These are phyloP conservation scores for Jatropha curcas DNA, from an alignment of 345 rosid species.

Conservation along the genomic window DNA sequence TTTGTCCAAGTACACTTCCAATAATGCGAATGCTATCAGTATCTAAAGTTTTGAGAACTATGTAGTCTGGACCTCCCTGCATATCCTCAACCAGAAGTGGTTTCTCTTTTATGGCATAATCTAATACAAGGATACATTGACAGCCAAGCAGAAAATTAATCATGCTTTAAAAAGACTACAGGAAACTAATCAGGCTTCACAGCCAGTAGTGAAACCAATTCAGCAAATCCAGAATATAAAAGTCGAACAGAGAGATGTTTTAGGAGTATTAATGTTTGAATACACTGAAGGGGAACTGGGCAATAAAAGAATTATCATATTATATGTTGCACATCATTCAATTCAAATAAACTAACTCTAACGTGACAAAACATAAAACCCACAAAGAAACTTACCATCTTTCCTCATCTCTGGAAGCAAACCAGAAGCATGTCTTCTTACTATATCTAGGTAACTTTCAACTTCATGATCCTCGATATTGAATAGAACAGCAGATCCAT, in stretches of 20 bases:
- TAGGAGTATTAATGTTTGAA: background rate
- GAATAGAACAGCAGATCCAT: slow-evolving; percentile 90
- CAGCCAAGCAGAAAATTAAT: slow-evolving; percentile 22
- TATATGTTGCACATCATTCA: background rate
- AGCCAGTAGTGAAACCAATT: background rate
- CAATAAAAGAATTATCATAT: background rate
- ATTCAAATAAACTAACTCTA: background rate
- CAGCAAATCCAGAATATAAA: background rate
- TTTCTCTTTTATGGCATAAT: slow-evolving; percentile 86
- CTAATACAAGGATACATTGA: slow-evolving; percentile 37
- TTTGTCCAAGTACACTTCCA: slow-evolving; percentile 94
- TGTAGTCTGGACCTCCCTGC: slow-evolving; percentile 82
- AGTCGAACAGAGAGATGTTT: background rate
- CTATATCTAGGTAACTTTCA: slow-evolving; percentile 62
- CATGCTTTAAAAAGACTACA: background rate
- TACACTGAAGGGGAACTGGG: background rate
- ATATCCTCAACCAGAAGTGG: slow-evolving; percentile 67
- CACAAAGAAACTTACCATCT: slow-evolving; percentile 56
- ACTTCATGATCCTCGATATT: slow-evolving; percentile 71
- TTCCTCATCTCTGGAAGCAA: slow-evolving; percentile 75
- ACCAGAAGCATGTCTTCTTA: slow-evolving; percentile 74
- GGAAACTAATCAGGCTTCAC: slow-evolving; percentile 8
- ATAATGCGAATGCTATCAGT: slow-evolving; percentile 81
- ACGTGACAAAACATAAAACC: background rate
- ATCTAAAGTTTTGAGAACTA: slow-evolving; percentile 72